Evolutionary conservation across 352 stramenopile species (phyloP).

Genomic region (Globisporangium ultimum): DNA sequence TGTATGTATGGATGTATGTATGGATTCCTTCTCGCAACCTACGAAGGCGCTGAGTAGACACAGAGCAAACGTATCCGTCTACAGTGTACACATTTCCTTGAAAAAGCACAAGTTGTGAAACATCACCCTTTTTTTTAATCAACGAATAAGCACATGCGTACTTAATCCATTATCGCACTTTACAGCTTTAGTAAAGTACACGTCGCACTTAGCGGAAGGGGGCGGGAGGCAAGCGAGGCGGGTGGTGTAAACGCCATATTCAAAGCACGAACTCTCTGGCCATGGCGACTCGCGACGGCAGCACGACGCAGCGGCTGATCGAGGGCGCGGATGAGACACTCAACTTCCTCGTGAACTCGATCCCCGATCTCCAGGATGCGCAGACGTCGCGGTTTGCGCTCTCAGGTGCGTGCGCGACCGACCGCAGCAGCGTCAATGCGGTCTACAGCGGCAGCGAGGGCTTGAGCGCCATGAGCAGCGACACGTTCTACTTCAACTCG

Average conservation of each 20-base stretch:
- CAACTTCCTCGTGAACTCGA: conserved; percentile 50
- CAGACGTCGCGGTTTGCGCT: neutral
- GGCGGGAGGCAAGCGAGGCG: too few species aligned
- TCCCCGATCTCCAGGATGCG: conserved; percentile 28
- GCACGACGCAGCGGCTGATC: conserved; percentile 70
- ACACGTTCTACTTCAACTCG: conserved; percentile 35
- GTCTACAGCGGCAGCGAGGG: conserved; percentile 8
- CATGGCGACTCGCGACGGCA: conserved; percentile 36
- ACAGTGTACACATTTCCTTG: too few species aligned
- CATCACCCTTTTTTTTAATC: too few species aligned
- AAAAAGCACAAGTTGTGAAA: too few species aligned
- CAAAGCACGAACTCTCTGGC: neutral
- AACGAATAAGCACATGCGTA: neutral
- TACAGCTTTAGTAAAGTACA: neutral
- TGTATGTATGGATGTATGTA: too few species aligned
- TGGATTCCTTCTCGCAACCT: too few species aligned
- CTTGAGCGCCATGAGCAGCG: conserved; percentile 18
- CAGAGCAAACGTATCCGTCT: too few species aligned
- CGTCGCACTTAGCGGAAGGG: neutral
- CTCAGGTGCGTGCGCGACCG: neutral
- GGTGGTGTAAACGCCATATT: neutral
- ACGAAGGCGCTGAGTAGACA: too few species aligned
- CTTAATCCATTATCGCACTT: neutral
- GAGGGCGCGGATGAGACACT: conserved; percentile 71
- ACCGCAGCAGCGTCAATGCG: conserved; percentile 6